Base-by-base conservation (phyloP, 345 rosid species). In the Noccaea bulbosa region DNA sequence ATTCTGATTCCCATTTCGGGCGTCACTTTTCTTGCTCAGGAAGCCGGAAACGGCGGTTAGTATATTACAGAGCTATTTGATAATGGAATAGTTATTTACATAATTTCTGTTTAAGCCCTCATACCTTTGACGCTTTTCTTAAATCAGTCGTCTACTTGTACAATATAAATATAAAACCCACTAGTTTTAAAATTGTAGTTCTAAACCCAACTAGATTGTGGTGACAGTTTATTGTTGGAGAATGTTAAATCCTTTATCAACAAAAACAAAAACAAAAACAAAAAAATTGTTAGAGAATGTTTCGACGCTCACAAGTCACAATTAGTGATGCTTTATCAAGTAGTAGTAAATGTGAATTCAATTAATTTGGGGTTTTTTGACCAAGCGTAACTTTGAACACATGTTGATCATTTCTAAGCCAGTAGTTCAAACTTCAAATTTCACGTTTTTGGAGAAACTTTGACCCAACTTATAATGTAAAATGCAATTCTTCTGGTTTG, bases 21-120 rank as follows among this genome's bases (percentile, higher is more conserved):
- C 41, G 14, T 35, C 12, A 53, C 33, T 14, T 75, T 62, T 76
- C 79, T 68, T 75, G 74, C 37, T 52, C 35, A 8, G 5, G 34
- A 75, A 75, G 73, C n/a, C 16, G 67, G 54, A 66, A 50, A 46
- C 65, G 59, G 65, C 43, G 50, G 33, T 34, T 24, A n/a, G 32
- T 44, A 24, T 39, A 34, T 39, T 20, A 4, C 12, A 10, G 4
- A 12, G 7, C 3, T 49, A 11, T 39, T 35, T 15, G 37, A 16
- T 11, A 40, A 51, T 51, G 11, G 52, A 60, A 53, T 16, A 62
- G 63, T 58, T 53, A 44, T 44, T 56, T 48, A 16, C 44, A 8
- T 60, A 11, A 3, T 45, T 74, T 24, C 55, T 37, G 0, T 33
- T 45, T 15, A n/a, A 45, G 64, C 2, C 67, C 63, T 68, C 57